Evolutionary conservation across 2,329 filamentous ascomycete genomes (phyloP), one percentile per base, ranked within the genome.

Genomic region (Juglanconis oblonga): DNA sequence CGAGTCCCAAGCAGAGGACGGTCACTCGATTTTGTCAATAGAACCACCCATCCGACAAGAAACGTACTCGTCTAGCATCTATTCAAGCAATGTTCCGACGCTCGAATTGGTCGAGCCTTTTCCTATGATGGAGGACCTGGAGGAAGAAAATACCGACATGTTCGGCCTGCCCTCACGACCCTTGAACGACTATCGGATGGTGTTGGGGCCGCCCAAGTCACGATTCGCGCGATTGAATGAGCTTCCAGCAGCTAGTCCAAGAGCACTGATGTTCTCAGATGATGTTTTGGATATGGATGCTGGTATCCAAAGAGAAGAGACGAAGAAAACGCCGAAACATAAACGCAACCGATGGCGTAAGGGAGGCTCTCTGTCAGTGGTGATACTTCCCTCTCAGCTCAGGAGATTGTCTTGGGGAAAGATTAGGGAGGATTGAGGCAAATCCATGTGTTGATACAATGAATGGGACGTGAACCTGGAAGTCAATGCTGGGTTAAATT

Each of bases 161-260:
- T 55, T 55, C 42, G 48, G 48, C 11, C 42, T 59, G 5, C 52
- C 56, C 10, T 52, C 60, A 3, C 52, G 35, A 40, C 44, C 60
- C 0, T 51, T 32, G 11, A 58, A 31, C 32, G 51, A 38, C 11
- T 54, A 58, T 13, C 55, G 55, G 1, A 45, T 51, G 2, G 40
- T 36, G 3, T 55, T 53, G 44, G 49, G 54, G 32, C 42, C 49
- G 3, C 47, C 45, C n/a, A 57, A 54, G 53, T 62, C 61, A 24
- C 52, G 61, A 4, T 62, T 56, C 17, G 54, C 61, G 6, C 38
- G 57, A 50, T 44, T 62, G 2, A 62, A 62, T 8, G 53, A 62
- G 40, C 24, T 62, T 7, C 61, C 61, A 1, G 57, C n/a, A 1
- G 53, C 50, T 5, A 60, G 49, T 11, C 57, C 57, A 5, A 48